Evolutionary conservation across 2,329 filamentous ascomycete genomes (phyloP).

Genomic region (Paraphoma sp.): DNA sequence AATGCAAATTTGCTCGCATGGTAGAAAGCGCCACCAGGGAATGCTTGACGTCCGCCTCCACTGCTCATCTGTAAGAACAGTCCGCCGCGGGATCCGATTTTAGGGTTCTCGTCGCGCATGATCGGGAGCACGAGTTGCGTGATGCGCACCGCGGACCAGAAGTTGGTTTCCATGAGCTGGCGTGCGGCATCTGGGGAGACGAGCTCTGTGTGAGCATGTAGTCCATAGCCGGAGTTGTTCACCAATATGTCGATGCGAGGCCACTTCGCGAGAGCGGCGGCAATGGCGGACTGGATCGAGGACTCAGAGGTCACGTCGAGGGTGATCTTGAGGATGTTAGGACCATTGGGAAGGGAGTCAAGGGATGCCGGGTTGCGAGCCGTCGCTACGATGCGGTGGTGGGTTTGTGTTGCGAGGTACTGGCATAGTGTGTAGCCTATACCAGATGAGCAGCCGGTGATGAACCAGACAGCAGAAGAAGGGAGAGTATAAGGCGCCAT

Average conservation of each 20-base stretch:
- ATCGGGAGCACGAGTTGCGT: conserved; percentile 48
- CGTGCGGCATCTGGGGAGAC: conserved; percentile 43
- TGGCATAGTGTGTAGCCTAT: conserved; percentile 53
- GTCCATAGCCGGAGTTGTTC: conserved; percentile 53
- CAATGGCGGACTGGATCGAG: conserved; percentile 48
- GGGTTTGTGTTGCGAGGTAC: conserved; percentile 47
- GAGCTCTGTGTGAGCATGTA: conserved; percentile 43
- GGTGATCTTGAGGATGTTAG: conserved; percentile 6
- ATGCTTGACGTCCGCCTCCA: conserved; percentile 25
- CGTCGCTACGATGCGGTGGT: conserved; percentile 56
- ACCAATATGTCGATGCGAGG: conserved; percentile 65
- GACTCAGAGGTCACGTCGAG: conserved; percentile 56
- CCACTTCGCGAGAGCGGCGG: conserved; percentile 69
- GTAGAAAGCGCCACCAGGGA: conserved; percentile 30
- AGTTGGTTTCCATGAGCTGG: conserved; percentile 52
- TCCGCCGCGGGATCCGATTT: conserved; percentile 28
- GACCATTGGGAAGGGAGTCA: conserved; percentile 47
- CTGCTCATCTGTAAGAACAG: conserved; percentile 25
- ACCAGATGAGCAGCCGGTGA: conserved; percentile 57
- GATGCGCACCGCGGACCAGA: conserved; percentile 53
- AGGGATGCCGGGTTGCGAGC: conserved; percentile 55
- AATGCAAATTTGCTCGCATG: conserved; percentile 32
- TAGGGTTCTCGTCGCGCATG: conserved; percentile 40
- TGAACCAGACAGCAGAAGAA: conserved; percentile 6
- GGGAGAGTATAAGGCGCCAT: conserved; percentile 22